Evolutionary conservation across 2,329 filamentous ascomycete species (phyloP).

Genomic region (Bipolaris cookei): DNA sequence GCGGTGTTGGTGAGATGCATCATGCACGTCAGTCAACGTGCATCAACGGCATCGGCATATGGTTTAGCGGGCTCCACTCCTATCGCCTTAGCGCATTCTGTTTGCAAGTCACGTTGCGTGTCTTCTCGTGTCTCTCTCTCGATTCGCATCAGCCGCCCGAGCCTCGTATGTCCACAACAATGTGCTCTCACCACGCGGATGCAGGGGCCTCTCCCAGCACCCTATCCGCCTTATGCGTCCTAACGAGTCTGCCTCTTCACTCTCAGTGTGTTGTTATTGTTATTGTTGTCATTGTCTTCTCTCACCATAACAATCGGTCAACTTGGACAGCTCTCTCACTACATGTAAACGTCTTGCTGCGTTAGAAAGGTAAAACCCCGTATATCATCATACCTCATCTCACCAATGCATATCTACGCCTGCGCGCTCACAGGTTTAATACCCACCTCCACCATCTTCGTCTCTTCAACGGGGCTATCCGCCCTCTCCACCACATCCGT

Average conservation of each 20-base stretch:
- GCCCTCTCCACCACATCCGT: slow-evolving; percentile 43
- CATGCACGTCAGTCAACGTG: slow-evolving; percentile 17
- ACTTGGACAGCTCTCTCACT: too few relatives aligned
- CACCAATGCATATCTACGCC: slow-evolving; percentile 16
- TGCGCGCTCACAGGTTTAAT: slow-evolving; percentile 38
- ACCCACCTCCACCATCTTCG: slow-evolving; percentile 38
- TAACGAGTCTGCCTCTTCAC: slow-evolving; percentile 6
- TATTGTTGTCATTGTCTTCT: too few relatives aligned
- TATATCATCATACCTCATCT: too few relatives aligned
- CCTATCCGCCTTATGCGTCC: not conserved
- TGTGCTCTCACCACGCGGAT: not conserved
- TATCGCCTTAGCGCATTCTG: slow-evolving; percentile 1
- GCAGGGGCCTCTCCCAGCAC: not conserved
- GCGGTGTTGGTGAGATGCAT: slow-evolving; percentile 5
- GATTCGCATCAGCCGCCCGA: not conserved
- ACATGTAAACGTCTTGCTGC: too few relatives aligned
- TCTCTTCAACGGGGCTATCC: slow-evolving; percentile 22
- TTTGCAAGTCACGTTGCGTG: slow-evolving; percentile 5
- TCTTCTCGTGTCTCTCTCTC: not conserved
- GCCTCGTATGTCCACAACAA: not conserved
- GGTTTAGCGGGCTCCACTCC: slow-evolving; percentile 11
- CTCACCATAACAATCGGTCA: too few relatives aligned
- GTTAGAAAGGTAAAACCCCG: too few relatives aligned
- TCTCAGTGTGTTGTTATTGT: not conserved
- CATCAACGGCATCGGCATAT: slow-evolving; percentile 9